Conservation (phyloP, 2,329 filamentous ascomycete genomes). For the Onygenales sp. region DNA sequence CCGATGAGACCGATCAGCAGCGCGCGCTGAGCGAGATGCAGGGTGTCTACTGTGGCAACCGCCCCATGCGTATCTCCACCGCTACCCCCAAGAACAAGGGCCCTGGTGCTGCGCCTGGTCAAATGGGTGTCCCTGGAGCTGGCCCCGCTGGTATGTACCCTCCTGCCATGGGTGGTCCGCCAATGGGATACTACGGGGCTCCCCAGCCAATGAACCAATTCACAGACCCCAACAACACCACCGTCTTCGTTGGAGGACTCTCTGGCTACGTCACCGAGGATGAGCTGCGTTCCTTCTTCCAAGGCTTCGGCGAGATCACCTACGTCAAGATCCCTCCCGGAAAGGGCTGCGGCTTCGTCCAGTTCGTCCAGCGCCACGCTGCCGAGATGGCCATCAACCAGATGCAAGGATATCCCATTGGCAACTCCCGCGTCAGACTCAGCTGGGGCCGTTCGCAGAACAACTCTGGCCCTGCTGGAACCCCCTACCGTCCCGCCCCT, state of each 20-base stretch:
- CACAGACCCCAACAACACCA: slow-evolving; percentile 99
- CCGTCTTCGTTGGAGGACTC: slow-evolving; percentile 92
- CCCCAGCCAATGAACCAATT: slow-evolving; percentile 96
- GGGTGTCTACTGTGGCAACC: slow-evolving; percentile 96
- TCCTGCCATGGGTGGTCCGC: slow-evolving; percentile 55
- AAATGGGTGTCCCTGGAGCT: slow-evolving; percentile 40
- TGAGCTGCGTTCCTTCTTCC: slow-evolving; percentile 99
- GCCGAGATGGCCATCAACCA: slow-evolving; percentile 99
- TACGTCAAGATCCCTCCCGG: slow-evolving; percentile 99
- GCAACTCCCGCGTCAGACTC: slow-evolving; percentile 93
- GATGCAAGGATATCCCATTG: slow-evolving; percentile 99
- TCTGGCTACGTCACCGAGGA: slow-evolving; percentile 98
- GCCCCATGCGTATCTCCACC: slow-evolving; percentile 96
- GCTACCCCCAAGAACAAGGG: slow-evolving; percentile 89
- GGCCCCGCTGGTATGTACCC: slow-evolving; percentile 53
- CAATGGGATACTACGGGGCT: slow-evolving; percentile 57
- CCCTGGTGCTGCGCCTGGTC: slow-evolving; percentile 41
- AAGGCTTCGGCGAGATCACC: slow-evolving; percentile 97
- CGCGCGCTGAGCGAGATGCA: slow-evolving; percentile 96
- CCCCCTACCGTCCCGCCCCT: slow-evolving; percentile 90
- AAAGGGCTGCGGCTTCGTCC: slow-evolving; percentile 98
- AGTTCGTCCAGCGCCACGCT: slow-evolving; percentile 97
- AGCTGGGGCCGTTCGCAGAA: slow-evolving; percentile 98
- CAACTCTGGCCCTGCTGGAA: slow-evolving; percentile 93
- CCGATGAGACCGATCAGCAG: slow-evolving; percentile 91